Conservation (phyloP, 2,329 filamentous ascomycete genomes). For the Xylariaceae sp. region DNA sequence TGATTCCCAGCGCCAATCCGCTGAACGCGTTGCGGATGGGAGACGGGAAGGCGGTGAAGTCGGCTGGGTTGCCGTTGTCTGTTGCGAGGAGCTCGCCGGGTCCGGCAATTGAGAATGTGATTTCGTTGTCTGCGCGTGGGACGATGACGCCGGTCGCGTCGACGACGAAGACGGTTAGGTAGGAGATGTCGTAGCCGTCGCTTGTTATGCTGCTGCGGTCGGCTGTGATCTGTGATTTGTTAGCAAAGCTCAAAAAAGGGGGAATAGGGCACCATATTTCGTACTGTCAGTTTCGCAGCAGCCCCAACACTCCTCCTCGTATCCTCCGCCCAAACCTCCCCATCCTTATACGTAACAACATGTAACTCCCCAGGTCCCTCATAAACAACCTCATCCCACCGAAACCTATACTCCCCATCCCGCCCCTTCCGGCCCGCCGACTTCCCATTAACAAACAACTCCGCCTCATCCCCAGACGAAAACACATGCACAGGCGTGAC, state of each 20-base stretch:
- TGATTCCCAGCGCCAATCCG: constrained; percentile 38
- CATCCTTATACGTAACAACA: constrained; percentile 45
- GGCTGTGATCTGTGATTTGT: constrained; percentile 25
- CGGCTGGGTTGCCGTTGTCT: constrained; percentile 47
- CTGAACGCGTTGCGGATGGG: constrained; percentile 37
- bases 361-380: constrained; percentile 39
- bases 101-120: constrained; percentile 42
- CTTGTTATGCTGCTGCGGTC: constrained; percentile 37
- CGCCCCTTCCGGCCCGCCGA: constrained; percentile 40
- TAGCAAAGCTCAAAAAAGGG: background rate
- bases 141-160: constrained; percentile 42
- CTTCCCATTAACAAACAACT: constrained; percentile 49
- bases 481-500: constrained; percentile 52
- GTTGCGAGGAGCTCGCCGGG: constrained; percentile 44
- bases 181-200: constrained; percentile 44
- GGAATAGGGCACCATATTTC: too few relatives aligned
- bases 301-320: constrained; percentile 39
- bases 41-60: constrained; percentile 40
- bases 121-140: constrained; percentile 37
- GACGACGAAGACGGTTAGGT: constrained; percentile 41
- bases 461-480: constrained; percentile 46
- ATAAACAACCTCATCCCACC: constrained; percentile 49
- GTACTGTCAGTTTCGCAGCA: constrained; percentile 35
- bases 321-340: constrained; percentile 41
- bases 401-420: constrained; percentile 42